Evolutionary conservation across 2,329 filamentous ascomycete species (phyloP), one percentile per base, ranked within the genome.

Genomic region (Penicillium thymicola): DNA sequence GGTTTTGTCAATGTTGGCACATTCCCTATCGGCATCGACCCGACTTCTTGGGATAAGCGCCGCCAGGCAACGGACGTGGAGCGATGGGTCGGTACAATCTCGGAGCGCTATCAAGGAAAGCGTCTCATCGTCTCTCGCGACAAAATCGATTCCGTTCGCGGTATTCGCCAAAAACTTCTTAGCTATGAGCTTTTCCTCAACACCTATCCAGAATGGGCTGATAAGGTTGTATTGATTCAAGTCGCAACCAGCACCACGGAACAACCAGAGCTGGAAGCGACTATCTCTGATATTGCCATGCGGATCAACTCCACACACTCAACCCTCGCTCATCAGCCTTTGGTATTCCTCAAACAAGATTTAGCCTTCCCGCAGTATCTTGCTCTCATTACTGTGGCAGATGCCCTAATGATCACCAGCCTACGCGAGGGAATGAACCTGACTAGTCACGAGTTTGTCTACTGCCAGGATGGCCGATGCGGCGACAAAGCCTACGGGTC

Each of bases 351-450:
- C 51, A 92, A 95, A 74, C 93, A 97, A 73, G 93, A 97, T 67
- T 94, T 97, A 58, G 88, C 90, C 56, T 96, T 96, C 70, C 81
- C 89, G 0, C 92, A 97, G 70, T 97, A 97, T 67, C 82, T 97
- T n/a, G 93, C 92, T 2, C 80, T 97, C 8, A 82, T 97, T 45
- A 91, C 90, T 3, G 88, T 95, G 51, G 94, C 93, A 2, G 92
- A 97, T 75, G 89, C 89, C 3, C 79, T 97, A 48, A 94, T 97
- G 85, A 94, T 97, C 68, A 95, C 93, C 2, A 95, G 91, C 70
- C 86, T 97, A 66, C 90, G 94, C 51, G 93, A 97, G 72, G 93
- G 93, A 60, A 97, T 97, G 94, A 97, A 97, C 71, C 76, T 97
- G 54, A 97, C 93, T 0, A 92, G 89, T 6, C 94, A 97, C 71